Conservation (phyloP, 2,329 filamentous ascomycete species). For the Talaromyces sp. region DNA sequence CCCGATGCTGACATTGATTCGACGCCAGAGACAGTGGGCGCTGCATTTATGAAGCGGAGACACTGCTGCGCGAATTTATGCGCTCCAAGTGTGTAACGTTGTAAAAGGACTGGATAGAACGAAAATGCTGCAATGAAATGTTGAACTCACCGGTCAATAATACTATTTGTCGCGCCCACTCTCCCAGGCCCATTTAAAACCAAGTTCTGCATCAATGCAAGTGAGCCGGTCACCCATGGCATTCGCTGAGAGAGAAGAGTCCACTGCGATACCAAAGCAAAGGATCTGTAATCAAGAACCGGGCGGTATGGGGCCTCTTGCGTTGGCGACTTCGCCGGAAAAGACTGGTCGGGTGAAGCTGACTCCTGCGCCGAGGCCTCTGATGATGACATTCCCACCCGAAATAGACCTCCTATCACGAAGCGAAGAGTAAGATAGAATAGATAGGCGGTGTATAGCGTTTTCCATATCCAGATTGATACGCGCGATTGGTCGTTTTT, state of each 20-base stretch:
- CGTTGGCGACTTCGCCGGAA: conserved; percentile 19
- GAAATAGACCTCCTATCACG: conserved; percentile 57
- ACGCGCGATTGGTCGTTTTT: conserved; percentile 26
- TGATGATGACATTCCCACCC: conserved; percentile 61
- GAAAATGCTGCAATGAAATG: conserved; percentile 18
- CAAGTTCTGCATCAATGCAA: conserved; percentile 71
- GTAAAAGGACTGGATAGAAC: conserved; percentile 11
- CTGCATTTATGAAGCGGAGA: neutral
- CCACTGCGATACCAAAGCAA: conserved; percentile 66
- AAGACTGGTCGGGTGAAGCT: conserved; percentile 20
- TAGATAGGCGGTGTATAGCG: conserved; percentile 48
- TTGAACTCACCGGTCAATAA: conserved; percentile 79
- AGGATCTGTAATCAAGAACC: conserved; percentile 70
- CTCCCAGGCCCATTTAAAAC: conserved; percentile 67
- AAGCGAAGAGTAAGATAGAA: conserved; percentile 60
- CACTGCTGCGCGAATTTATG: conserved; percentile 4
- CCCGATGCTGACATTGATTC: neutral
- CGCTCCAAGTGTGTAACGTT: neutral
- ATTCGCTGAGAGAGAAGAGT: conserved; percentile 72
- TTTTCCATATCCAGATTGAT: conserved; percentile 43
- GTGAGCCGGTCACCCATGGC: conserved; percentile 77
- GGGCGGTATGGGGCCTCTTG: conserved; percentile 39
- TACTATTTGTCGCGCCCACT: conserved; percentile 67
- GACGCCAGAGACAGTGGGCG: neutral
- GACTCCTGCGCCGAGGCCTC: conserved; percentile 19